Evolutionary conservation across 2,329 filamentous ascomycete genomes (phyloP).

Genomic region (Penicillium sp.): DNA sequence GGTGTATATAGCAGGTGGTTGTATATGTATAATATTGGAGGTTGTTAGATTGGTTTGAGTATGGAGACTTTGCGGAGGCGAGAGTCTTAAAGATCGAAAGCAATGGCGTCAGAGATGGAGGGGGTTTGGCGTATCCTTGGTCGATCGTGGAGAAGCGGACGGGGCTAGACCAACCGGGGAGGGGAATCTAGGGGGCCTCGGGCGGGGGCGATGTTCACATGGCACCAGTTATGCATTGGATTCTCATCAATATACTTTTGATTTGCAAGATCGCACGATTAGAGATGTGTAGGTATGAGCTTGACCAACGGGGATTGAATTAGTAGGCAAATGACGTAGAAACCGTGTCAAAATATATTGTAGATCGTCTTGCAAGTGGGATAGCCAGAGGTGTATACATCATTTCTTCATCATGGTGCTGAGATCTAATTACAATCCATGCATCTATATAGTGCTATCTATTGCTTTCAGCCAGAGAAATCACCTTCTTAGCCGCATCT

Average conservation of each 20-base stretch:
- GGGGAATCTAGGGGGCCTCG: background rate
- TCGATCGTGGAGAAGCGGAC: slow-evolving; percentile 32
- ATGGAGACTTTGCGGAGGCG: slow-evolving; percentile 9
- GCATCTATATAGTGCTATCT: background rate
- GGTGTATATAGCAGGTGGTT: background rate
- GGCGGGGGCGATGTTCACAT: background rate
- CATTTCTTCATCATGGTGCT: background rate
- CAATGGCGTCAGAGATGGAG: slow-evolving; percentile 33
- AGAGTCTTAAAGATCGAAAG: slow-evolving; percentile 21
- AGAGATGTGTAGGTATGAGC: background rate
- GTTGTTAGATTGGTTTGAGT: background rate
- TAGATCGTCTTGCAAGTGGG: background rate
- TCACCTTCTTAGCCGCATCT: slow-evolving; percentile 71
- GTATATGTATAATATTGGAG: background rate
- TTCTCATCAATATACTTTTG: background rate
- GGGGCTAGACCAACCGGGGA: slow-evolving; percentile 27
- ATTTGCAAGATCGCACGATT: background rate
- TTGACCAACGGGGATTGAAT: background rate
- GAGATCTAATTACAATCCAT: slow-evolving; percentile 1
- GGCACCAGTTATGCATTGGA: background rate
- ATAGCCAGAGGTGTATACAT: background rate
- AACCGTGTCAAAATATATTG: background rate
- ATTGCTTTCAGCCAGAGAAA: slow-evolving; percentile 40
- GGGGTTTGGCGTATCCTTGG: slow-evolving; percentile 23
- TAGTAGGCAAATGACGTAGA: background rate